These are phyloP conservation scores for Yamadazyma endophytica DNA, from an alignment of 805 yeast species.

Conservation along the genomic window DNA sequence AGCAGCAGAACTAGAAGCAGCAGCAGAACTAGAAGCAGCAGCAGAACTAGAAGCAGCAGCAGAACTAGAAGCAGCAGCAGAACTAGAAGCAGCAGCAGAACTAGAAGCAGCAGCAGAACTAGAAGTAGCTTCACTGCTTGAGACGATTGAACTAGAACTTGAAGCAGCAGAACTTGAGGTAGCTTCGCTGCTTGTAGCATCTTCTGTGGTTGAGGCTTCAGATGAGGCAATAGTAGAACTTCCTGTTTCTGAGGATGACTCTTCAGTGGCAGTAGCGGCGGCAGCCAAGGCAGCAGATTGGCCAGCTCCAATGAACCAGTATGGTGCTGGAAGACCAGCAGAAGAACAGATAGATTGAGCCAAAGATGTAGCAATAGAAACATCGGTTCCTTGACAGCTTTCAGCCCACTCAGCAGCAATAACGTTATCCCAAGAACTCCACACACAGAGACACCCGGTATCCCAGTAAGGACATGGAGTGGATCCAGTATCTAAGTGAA, in stretches of 20 bases:
- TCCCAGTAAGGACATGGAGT: constrained; percentile 46
- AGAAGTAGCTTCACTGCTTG: constrained; percentile 4
- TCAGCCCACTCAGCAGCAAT: constrained; percentile 35
- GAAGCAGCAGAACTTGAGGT: constrained; percentile 11
- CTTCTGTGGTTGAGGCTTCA: too few relatives aligned
- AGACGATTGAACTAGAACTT: too few relatives aligned
- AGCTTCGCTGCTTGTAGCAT: constrained; percentile 4
- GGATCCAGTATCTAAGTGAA: constrained; percentile 25
- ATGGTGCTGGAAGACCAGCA: constrained; percentile 22
- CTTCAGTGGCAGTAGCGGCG: constrained; percentile 20
- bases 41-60: constrained; percentile 2
- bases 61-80: constrained; percentile 5
- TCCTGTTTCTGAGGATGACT: too few relatives aligned
- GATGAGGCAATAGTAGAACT: constrained; percentile 5
- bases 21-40: background rate
- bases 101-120: constrained; percentile 3
- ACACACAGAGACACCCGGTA: constrained; percentile 43
- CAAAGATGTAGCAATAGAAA: constrained; percentile 20
- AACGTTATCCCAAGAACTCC: constrained; percentile 24
- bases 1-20: too few relatives aligned
- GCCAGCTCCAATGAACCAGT: constrained; percentile 37
- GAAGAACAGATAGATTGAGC: constrained; percentile 32
- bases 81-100: constrained; percentile 2
- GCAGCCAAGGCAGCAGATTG: constrained; percentile 19
- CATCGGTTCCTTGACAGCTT: constrained; percentile 32